phyloP scores from a whole-genome alignment of 2,329 filamentous ascomycete species.

The Parasarocladium wereldwijsianum region DNA sequence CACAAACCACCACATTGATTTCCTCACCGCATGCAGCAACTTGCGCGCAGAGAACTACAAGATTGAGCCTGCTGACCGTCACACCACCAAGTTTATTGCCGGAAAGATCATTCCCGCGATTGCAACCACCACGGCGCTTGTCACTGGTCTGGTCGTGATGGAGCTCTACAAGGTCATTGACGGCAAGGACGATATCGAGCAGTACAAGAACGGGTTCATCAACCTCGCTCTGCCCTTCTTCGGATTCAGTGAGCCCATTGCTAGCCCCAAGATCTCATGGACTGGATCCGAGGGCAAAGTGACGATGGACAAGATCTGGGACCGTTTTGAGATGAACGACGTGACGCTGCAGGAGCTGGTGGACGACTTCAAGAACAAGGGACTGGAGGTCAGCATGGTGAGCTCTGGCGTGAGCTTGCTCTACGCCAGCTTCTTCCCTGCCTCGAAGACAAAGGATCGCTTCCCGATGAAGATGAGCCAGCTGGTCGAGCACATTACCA shows the following conservation, averaged over 20 bases:
- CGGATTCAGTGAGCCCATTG: constrained; percentile 93
- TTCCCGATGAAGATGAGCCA: constrained; percentile 73
- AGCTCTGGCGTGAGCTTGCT: constrained; percentile 93
- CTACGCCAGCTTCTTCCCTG: constrained; percentile 85
- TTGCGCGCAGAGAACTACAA: constrained; percentile 96
- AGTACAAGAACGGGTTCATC: constrained; percentile 98
- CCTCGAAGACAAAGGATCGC: constrained; percentile 66
- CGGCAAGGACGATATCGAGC: constrained; percentile 89
- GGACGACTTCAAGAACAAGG: constrained; percentile 65
- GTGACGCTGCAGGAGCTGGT: constrained; percentile 76
- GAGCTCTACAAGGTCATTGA: constrained; percentile 96
- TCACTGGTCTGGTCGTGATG: constrained; percentile 82
- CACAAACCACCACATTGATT: constrained; percentile 95
- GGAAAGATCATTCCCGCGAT: constrained; percentile 99
- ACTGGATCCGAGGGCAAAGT: constrained; percentile 65
- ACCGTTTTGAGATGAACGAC: constrained; percentile 83
- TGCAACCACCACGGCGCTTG: constrained; percentile 88
- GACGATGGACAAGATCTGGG: constrained; percentile 91
- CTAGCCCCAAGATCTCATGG: constrained; percentile 86
- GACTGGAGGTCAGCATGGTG: constrained; percentile 78
- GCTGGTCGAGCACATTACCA: constrained; percentile 76
- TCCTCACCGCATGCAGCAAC: constrained; percentile 95
- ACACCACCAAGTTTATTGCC: constrained; percentile 99
- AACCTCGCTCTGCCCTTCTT: constrained; percentile 96
- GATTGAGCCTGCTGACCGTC: constrained; percentile 79